These are phyloP conservation scores for Lentinula sp. DNA, from an alignment of 768 basidiomycete species.

Conservation along the genomic window DNA sequence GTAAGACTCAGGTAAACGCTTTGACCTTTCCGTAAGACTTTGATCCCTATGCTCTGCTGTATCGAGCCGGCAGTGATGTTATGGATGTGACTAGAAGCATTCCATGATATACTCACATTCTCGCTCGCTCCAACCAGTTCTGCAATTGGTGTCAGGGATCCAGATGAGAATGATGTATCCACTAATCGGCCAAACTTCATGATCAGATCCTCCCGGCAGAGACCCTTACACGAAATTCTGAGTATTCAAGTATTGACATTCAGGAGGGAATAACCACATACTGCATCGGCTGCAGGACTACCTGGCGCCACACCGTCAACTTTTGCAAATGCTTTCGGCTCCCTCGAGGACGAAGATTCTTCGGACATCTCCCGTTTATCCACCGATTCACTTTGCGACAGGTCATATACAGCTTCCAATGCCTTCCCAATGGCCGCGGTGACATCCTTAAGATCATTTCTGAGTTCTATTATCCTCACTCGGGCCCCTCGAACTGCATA, in stretches of 20 bases:
- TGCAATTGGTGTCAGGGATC: conserved; percentile 64
- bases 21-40: conserved; percentile 47
- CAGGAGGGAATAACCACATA: conserved; percentile 22
- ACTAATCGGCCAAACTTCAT: conserved; percentile 68
- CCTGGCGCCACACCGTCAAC: conserved; percentile 76
- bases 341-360: conserved; percentile 8
- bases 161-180: conserved; percentile 40
- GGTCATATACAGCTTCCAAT: conserved; percentile 66
- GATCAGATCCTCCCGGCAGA: conserved; percentile 64
- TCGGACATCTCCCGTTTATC: background rate
- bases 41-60: conserved; percentile 55
- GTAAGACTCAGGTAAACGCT: conserved; percentile 48
- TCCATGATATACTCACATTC: conserved; percentile 46
- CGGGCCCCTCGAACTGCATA: conserved; percentile 74
- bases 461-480: conserved; percentile 69
- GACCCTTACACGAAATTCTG: conserved; percentile 38
- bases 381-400: conserved; percentile 7
- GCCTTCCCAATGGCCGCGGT: conserved; percentile 64
- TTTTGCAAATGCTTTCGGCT: conserved; percentile 51
- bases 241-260: background rate
- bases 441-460: conserved; percentile 68
- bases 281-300: conserved; percentile 82
- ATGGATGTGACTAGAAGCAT: background rate
- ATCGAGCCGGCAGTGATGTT: background rate
- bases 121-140: conserved; percentile 72